A percentile compares a stretch with the other conserved stretches of the same genome.
These are phyloP conservation scores for Talaromyces sp. DNA, from an alignment of 2,329 filamentous ascomycete species.

Conservation along the genomic window DNA sequence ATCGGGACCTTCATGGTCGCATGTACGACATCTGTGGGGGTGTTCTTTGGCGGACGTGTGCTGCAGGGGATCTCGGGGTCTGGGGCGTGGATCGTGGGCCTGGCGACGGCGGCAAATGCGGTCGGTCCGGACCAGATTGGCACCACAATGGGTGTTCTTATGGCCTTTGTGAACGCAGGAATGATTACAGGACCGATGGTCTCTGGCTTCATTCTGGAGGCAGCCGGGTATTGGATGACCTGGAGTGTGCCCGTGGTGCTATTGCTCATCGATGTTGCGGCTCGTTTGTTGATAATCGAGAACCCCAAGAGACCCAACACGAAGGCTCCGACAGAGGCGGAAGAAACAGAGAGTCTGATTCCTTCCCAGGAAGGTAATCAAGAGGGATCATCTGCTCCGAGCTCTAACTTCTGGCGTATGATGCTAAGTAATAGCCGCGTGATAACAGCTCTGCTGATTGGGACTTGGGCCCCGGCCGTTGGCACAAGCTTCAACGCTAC, in stretches of 20 bases:
- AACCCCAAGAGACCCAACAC: background rate
- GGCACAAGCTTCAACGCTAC: conserved; percentile 52
- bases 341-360: background rate
- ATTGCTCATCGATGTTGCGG: conserved; percentile 20
- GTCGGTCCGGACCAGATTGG: conserved; percentile 21
- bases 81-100: conserved; percentile 26
- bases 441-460: conserved; percentile 36
- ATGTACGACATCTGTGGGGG: conserved; percentile 17
- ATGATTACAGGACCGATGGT: conserved; percentile 22
- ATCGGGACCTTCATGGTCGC: conserved; percentile 22
- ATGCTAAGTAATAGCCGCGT: conserved; percentile 40
- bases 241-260: conserved; percentile 24
- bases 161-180: conserved; percentile 19
- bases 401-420: conserved; percentile 25
- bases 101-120: conserved; percentile 23
- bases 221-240: conserved; percentile 23
- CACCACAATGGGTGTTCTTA: conserved; percentile 20
- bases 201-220: conserved; percentile 21
- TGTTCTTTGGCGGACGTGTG: conserved; percentile 21
- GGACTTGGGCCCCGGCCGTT: conserved; percentile 44
- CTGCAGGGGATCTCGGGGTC: conserved; percentile 24
- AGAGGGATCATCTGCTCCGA: background rate
- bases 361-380: background rate
- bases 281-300: conserved; percentile 26
- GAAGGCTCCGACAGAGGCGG: background rate